Base-by-base conservation (phyloP, 768 basidiomycete species). In the Neoboletus subvelutipes region DNA sequence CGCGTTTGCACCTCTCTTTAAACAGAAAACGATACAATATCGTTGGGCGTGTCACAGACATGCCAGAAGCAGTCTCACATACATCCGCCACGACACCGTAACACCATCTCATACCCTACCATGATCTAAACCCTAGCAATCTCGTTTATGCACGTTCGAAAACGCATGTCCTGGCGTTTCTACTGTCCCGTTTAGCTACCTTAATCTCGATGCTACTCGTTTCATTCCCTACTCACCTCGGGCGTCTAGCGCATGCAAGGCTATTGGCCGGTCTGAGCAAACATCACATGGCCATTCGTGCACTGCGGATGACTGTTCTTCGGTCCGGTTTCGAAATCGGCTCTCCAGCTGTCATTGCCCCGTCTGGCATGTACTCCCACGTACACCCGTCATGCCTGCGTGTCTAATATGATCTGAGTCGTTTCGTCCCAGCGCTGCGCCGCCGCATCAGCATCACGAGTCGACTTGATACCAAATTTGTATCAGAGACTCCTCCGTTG, bases 11-110 rank as follows among this genome's bases (percentile, higher is more conserved):
- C 12, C 39, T 5, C 15, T 50, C 31, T 51, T 53, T 11, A 57
- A 9, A 26, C 63, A 89, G 87, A 58, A 89, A 94, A 80, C 82
- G 94, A 33, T 97, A 98, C 77, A 90, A 89, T 66, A 78, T 97
- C 54, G 87, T 96, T 12, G 92, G 93, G 4, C 81, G 78, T 50
- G 88, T 96, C 24, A 64, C 75, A 12, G 85, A 88, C 63, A 68
- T 81, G 54, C 82, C 82, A 13, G 63, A 63, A 34, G 69, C 69
- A 2, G 78, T 75, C 43, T 61, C 67, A 34, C 64, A 56, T 28
- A 18, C 12, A 24, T 37, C 37, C 4, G 17, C 8, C n/a, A 26
- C 26, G 28, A 24, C 50, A 18, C 22, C 9, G 40, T 55, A 17
- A 49, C 26, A 5, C 22, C 22, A n/a, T 24, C 17, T 2, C 22